Conservation (phyloP, 2,329 filamentous ascomycete species). For the Botrytis medusae region DNA sequence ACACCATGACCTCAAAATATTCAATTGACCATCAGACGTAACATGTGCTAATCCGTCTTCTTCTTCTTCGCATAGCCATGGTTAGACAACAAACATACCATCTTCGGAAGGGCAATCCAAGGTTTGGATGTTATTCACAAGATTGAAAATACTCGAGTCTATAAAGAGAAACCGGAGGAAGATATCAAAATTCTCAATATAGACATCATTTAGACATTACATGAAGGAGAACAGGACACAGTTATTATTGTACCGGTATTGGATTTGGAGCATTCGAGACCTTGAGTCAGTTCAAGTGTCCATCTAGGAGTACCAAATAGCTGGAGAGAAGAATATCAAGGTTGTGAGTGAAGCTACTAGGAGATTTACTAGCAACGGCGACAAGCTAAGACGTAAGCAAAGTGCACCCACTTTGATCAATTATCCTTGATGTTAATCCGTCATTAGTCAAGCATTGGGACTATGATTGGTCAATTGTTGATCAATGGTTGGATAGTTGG, state of each 20-base stretch:
- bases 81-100: constrained; percentile 94
- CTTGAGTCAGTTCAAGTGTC: not conserved
- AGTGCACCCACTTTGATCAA: not conserved
- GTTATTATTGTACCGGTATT: not conserved
- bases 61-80: constrained; percentile 60
- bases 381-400: not conserved
- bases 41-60: constrained; percentile 13
- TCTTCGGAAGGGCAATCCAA: constrained; percentile 87
- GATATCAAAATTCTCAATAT: constrained; percentile 98
- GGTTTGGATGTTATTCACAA: constrained; percentile 93
- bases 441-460: not conserved
- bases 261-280: not conserved
- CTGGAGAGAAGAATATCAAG: not conserved
- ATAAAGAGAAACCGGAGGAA: constrained; percentile 90
- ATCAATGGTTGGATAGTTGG: not conserved
- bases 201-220: constrained; percentile 37
- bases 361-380: not conserved
- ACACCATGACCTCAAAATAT: not conserved
- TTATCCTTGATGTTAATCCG: constrained; percentile 10
- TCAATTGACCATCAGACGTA: constrained; percentile 20
- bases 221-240: not conserved
- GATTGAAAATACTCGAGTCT: constrained; percentile 87
- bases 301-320: not conserved
- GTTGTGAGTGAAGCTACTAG: not conserved
- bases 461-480: not conserved